phyloP scores from a whole-genome alignment of 345 rosid species.

The Salix brachista region DNA sequence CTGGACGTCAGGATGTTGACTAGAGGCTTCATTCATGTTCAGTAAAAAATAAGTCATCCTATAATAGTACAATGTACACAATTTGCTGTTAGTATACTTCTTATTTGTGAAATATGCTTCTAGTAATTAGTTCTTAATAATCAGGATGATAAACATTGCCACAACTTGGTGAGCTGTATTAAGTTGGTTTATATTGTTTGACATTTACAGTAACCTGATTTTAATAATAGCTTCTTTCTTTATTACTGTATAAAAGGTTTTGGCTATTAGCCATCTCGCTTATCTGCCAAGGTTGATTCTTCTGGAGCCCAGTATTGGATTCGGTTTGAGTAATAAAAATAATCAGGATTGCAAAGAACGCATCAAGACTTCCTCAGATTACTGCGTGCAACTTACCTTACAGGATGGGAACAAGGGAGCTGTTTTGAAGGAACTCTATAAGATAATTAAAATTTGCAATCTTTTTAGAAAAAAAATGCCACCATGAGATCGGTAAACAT shows the following conservation, averaged over 20 bases:
- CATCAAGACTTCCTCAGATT: no score
- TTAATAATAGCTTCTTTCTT: not conserved
- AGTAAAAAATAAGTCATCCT: not conserved
- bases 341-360: no score
- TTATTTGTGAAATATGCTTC: not conserved
- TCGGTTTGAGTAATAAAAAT: no score
- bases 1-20: slow-evolving; percentile 21
- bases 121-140: slow-evolving; percentile 7
- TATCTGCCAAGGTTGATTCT: no score
- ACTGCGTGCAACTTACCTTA: no score
- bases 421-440: no score
- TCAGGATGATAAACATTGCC: not conserved
- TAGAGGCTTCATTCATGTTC: slow-evolving; percentile 5
- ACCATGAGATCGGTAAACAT: no score
- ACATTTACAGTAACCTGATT: not conserved
- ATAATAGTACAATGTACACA: not conserved
- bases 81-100: not conserved
- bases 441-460: no score
- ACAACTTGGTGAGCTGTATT: not conserved
- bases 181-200: not conserved
- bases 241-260: not conserved
- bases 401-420: no score
- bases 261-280: not conserved
- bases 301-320: no score
- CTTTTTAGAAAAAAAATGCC: no score